These are phyloP conservation scores for Plectosphaerella sp. DNA, from an alignment of 2,329 filamentous ascomycete genomes.

Conservation along the genomic window DNA sequence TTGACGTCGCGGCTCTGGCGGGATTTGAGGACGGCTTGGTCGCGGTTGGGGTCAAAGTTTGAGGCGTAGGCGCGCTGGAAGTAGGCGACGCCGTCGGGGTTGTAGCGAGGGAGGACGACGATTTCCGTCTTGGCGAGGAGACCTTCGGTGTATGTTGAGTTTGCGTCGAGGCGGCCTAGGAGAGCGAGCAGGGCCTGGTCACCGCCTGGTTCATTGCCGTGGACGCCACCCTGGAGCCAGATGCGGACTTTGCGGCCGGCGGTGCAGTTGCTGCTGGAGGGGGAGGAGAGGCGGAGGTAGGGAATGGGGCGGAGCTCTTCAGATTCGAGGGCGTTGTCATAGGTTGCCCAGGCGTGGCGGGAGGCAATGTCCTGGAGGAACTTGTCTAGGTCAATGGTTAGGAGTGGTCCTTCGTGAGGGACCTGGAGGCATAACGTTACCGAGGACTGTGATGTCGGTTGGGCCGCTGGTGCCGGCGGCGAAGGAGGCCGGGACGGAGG, in stretches of 20 bases:
- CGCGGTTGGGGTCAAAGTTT: constrained; percentile 8
- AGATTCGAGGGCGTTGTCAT: constrained; percentile 16
- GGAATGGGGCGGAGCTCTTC: constrained; percentile 15
- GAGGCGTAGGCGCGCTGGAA: constrained; percentile 8
- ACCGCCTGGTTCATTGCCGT: constrained; percentile 9
- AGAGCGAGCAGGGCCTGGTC: constrained; percentile 8
- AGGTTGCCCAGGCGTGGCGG: constrained; percentile 17
- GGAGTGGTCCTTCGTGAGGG: too few relatives aligned
- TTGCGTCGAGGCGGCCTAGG: constrained; percentile 5
- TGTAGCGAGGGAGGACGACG: constrained; percentile 7
- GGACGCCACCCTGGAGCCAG: constrained; percentile 8
- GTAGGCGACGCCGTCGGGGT: constrained; percentile 8
- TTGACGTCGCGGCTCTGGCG: constrained; percentile 7
- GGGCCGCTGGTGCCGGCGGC: constrained; percentile 22
- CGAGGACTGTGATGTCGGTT: constrained; percentile 9
- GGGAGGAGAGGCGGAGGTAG: constrained; percentile 9
- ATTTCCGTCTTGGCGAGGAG: constrained; percentile 6
- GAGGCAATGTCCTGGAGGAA: constrained; percentile 15
- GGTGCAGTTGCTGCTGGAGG: neutral
- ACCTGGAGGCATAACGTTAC: neutral
- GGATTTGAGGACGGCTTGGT: constrained; percentile 6
- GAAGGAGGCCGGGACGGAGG: constrained; percentile 17
- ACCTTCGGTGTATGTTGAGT: constrained; percentile 3
- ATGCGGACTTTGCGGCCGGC: constrained; percentile 5
- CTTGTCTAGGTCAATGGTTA: constrained; percentile 4